Percentiles rank a stretch among this genome's conserved stretches.
These are phyloP conservation scores for Cryptococcus sp. DNA, from an alignment of 1,284 basidiomycete genomes.

Conservation along the genomic window DNA sequence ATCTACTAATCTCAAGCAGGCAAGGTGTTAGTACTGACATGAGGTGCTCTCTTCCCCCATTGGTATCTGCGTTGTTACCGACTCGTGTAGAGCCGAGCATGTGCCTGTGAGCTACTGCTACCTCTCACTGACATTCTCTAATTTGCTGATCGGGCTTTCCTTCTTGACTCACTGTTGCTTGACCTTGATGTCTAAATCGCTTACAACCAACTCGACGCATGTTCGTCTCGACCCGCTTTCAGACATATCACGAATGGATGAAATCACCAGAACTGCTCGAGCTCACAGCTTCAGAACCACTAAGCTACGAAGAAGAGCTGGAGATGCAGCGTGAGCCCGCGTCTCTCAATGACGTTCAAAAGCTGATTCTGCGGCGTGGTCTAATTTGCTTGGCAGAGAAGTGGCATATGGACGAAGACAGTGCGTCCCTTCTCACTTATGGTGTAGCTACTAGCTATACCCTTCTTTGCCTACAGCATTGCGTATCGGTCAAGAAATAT, in stretches of 20 bases:
- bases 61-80: not conserved
- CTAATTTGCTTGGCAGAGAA: slow-evolving; percentile 58
- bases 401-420: slow-evolving; percentile 87
- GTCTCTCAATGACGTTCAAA: not conserved
- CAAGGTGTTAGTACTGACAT: too few relatives aligned
- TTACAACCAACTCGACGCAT: too few relatives aligned
- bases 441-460: not conserved
- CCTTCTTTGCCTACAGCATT: not conserved
- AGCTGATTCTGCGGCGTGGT: not conserved
- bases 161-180: not conserved
- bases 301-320: slow-evolving; percentile 80
- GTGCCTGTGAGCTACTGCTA: slow-evolving; percentile 58
- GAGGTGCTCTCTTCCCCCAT: slow-evolving; percentile 3
- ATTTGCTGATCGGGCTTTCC: too few relatives aligned
- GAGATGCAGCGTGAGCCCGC: slow-evolving; percentile 79
- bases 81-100: slow-evolving; percentile 58
- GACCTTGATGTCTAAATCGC: not conserved
- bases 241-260: slow-evolving; percentile 96
- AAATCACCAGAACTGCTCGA: slow-evolving; percentile 68
- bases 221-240: not conserved
- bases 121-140: slow-evolving; percentile 1
- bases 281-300: slow-evolving; percentile 81
- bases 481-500: too few relatives aligned
- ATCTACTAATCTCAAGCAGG: too few relatives aligned
- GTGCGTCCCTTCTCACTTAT: slow-evolving; percentile 56